A percentile compares a stretch with the other conserved stretches of the same genome.
phyloP scores from a whole-genome alignment of 768 basidiomycete genomes.

The Crassisporium funariophilum region DNA sequence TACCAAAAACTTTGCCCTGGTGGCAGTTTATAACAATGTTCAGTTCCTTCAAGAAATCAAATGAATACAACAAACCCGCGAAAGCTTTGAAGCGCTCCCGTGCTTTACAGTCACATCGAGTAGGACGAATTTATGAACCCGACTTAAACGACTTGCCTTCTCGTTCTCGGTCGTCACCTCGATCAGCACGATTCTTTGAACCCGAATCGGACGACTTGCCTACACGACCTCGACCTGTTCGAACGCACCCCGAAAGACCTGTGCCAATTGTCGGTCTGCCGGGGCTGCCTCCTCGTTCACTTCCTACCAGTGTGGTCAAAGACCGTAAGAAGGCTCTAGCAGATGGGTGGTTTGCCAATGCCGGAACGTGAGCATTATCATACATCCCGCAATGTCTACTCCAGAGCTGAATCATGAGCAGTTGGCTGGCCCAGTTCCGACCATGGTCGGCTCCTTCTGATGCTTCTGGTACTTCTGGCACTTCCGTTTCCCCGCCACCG shows the following conservation, averaged over 20 bases:
- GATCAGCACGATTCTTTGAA: constrained; percentile 23
- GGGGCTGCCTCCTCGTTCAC: constrained; percentile 22
- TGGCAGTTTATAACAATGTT: no score
- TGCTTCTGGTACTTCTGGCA: no score
- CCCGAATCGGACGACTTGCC: constrained; percentile 19
- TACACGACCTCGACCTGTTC: constrained; percentile 15
- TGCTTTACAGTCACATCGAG: no score
- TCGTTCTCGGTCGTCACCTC: constrained; percentile 14
- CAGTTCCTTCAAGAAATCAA: no score
- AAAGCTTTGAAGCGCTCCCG: no score
- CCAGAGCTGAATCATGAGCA: constrained; percentile 1
- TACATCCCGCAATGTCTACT: not conserved
- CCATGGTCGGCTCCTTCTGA: constrained; percentile 18
- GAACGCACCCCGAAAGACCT: constrained; percentile 23
- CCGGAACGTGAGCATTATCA: constrained; percentile 13
- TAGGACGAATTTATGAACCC: no score
- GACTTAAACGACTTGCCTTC: no score
- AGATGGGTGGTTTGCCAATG: constrained; percentile 16
- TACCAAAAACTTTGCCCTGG: no score
- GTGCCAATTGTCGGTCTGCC: constrained; percentile 25
- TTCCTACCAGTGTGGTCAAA: constrained; percentile 18
- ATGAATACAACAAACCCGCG: no score
- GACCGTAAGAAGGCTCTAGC: constrained; percentile 16
- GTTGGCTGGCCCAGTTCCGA: constrained; percentile 21
- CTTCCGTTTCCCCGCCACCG: constrained; percentile 14